phyloP scores from a whole-genome alignment of 441 rosid genomes.

The Eruca vesicaria region DNA sequence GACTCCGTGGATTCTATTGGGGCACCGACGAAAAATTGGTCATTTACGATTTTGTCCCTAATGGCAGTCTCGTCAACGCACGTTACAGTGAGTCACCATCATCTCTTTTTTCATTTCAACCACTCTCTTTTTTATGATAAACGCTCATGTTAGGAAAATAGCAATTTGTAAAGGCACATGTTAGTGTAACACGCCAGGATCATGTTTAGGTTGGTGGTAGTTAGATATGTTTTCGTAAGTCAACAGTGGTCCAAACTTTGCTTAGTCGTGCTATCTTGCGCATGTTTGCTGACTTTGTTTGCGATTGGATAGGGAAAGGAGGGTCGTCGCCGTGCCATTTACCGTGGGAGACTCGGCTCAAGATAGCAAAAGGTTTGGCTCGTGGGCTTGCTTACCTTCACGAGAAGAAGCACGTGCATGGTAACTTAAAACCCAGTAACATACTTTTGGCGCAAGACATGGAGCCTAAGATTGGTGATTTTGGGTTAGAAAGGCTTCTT shows the following conservation, averaged over 20 bases:
- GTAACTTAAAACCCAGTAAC: slow-evolving; percentile 76
- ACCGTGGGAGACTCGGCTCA: slow-evolving; percentile 82
- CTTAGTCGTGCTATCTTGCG: background rate
- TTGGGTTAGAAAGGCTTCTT: slow-evolving; percentile 71
- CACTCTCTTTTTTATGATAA: background rate
- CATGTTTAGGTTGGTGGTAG: background rate
- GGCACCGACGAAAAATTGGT: slow-evolving; percentile 79
- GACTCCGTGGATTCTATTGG: slow-evolving; percentile 84
- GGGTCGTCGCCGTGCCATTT: slow-evolving; percentile 63
- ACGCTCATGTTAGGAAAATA: background rate
- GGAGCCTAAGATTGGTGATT: slow-evolving; percentile 86
- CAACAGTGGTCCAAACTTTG: background rate
- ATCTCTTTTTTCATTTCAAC: background rate
- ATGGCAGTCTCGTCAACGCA: slow-evolving; percentile 85
- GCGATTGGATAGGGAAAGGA: slow-evolving; percentile 40
- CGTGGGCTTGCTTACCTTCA: slow-evolving; percentile 79
- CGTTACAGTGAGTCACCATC: slow-evolving; percentile 62
- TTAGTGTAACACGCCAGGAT: background rate
- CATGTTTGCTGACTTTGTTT: background rate
- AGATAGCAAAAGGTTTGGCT: slow-evolving; percentile 74
- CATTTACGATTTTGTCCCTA: slow-evolving; percentile 84
- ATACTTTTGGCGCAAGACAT: slow-evolving; percentile 62
- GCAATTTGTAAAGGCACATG: background rate
- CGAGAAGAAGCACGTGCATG: slow-evolving; percentile 85
- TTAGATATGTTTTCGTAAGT: background rate